Conservation (phyloP, 768 basidiomycete species). For the Lyophyllum atratum region DNA sequence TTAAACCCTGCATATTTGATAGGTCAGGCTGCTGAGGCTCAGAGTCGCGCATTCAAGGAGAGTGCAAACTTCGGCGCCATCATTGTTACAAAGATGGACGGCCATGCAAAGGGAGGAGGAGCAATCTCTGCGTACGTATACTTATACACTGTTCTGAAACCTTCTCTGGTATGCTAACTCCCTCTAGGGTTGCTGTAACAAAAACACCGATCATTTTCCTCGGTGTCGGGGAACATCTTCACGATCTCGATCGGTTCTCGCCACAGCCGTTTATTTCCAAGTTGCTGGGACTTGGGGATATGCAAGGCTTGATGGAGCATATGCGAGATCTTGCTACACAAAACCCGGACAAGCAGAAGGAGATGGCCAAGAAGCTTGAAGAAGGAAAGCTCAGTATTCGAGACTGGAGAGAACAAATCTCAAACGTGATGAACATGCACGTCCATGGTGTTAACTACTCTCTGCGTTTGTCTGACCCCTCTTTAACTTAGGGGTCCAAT, state of each 20-base stretch:
- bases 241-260: slow-evolving; percentile 94
- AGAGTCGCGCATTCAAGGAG: slow-evolving; percentile 96
- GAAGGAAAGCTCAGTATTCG: slow-evolving; percentile 96
- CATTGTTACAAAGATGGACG: slow-evolving; percentile 99
- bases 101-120: slow-evolving; percentile 98
- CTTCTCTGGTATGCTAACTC: slow-evolving; percentile 2
- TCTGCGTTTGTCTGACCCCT: slow-evolving; percentile 7
- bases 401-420: slow-evolving; percentile 97
- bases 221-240: slow-evolving; percentile 96
- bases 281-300: slow-evolving; percentile 91
- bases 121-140: slow-evolving; percentile 94
- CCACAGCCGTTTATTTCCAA: slow-evolving; percentile 98
- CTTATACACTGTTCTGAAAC: not conserved
- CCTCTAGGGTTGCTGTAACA: slow-evolving; percentile 88
- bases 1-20: slow-evolving; percentile 6
- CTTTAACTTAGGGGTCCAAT: slow-evolving; percentile 82
- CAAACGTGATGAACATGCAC: slow-evolving; percentile 97
- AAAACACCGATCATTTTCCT: slow-evolving; percentile 99
- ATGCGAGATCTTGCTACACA: slow-evolving; percentile 95
- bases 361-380: slow-evolving; percentile 96
- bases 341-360: slow-evolving; percentile 96
- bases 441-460: slow-evolving; percentile 24
- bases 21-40: slow-evolving; percentile 98
- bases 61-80: slow-evolving; percentile 98
- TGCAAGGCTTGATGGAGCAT: slow-evolving; percentile 97